These are phyloP conservation scores for Malassezia globosa DNA, from an alignment of 1,284 basidiomycete genomes.

Conservation along the genomic window DNA sequence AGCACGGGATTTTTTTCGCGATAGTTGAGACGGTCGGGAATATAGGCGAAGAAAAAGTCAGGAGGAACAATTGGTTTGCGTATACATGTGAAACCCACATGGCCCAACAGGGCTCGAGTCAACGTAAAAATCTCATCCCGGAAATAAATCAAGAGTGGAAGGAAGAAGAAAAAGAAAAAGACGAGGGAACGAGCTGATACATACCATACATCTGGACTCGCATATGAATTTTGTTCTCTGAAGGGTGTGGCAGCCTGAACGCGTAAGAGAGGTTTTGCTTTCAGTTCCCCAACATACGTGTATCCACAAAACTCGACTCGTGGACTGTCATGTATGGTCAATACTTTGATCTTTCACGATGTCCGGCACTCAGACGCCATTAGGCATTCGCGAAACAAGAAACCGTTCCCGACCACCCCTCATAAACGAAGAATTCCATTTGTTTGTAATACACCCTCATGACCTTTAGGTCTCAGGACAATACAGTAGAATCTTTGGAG, in stretches of 20 bases:
- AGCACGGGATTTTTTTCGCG: conserved; percentile 15
- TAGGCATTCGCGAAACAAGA: background rate
- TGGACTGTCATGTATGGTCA: conserved; percentile 57
- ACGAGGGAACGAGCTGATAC: too few species aligned
- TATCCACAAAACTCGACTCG: conserved; percentile 98
- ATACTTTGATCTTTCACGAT: conserved; percentile 7
- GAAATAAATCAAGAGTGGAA: too few species aligned
- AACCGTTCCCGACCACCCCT: conserved; percentile 21
- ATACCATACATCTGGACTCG: conserved; percentile 97
- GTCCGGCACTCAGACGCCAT: background rate
- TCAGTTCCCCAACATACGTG: conserved; percentile 55
- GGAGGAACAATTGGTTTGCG: conserved; percentile 48
- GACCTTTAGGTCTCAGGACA: conserved; percentile 17
- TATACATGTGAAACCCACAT: conserved; percentile 18
- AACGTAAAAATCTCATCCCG: conserved; percentile 12
- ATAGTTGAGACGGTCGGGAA: conserved; percentile 1
- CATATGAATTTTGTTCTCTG: conserved; percentile 86
- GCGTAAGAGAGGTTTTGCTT: too few species aligned
- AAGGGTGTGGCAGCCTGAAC: conserved; percentile 80
- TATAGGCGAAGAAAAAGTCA: conserved; percentile 18
- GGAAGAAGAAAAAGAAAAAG: too few species aligned
- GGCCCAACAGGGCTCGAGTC: conserved; percentile 7
- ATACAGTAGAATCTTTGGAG: conserved; percentile 14
- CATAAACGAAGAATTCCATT: conserved; percentile 48
- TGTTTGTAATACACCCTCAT: conserved; percentile 38